These are phyloP conservation scores for Heterobasidion parviporum DNA, from an alignment of 1,284 basidiomycete genomes.

Conservation along the genomic window DNA sequence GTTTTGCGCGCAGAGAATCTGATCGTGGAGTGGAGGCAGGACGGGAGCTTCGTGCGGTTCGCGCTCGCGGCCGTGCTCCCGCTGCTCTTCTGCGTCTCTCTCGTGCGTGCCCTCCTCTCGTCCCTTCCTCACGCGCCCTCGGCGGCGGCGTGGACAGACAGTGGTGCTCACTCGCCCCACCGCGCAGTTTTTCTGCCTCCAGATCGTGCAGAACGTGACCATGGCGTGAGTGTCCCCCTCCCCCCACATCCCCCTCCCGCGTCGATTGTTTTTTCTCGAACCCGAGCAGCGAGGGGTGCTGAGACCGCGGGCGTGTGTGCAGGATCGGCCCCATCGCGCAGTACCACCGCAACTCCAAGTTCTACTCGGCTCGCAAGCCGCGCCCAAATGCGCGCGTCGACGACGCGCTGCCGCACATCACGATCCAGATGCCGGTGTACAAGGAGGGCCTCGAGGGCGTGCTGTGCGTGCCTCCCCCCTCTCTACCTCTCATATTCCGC, in stretches of 20 bases:
- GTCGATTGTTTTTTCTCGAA: no score
- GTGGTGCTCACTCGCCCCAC: not conserved
- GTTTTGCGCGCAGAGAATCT: constrained; percentile 19
- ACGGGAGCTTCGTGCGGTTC: constrained; percentile 36
- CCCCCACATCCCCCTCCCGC: no score
- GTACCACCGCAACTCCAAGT: constrained; percentile 38
- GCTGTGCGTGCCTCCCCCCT: constrained; percentile 20
- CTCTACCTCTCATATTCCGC: not conserved
- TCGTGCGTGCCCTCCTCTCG: constrained; percentile 15
- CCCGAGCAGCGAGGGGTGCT: no score
- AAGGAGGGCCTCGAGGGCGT: constrained; percentile 34
- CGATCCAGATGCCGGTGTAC: constrained; percentile 52
- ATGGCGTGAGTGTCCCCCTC: constrained; percentile 27
- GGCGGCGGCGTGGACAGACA: constrained; percentile 9
- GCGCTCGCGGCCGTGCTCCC: constrained; percentile 31
- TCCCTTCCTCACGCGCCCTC: not conserved
- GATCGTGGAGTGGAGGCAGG: constrained; percentile 35
- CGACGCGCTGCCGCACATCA: constrained; percentile 41
- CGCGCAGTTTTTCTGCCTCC: constrained; percentile 24
- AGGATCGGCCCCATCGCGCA: constrained; percentile 40
- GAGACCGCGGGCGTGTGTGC: not conserved
- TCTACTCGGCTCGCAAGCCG: constrained; percentile 37
- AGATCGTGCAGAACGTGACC: constrained; percentile 29
- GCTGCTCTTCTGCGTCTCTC: constrained; percentile 34
- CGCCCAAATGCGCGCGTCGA: constrained; percentile 31